Evolutionary conservation across 257 asterid genomes (phyloP), one percentile per base, ranked within the genome.

Genomic region (Solanum chilense): DNA sequence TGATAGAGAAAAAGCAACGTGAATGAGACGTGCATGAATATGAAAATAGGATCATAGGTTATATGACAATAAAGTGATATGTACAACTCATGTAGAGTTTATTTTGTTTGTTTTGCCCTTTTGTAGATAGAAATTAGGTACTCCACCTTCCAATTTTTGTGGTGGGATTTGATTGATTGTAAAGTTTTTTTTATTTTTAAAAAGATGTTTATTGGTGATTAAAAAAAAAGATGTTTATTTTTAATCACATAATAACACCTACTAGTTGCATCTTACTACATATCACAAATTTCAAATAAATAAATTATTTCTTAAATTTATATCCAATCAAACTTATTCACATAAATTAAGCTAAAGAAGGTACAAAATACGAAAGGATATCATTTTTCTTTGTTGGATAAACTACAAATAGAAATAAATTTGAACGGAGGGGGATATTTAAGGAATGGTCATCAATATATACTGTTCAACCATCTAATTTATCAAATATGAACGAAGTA

Each of bases 21-120:
- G 94, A 92, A 91, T 86, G 88, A 87, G 93, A 92, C 93, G 91
- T 94, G 95, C 95, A 94, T 91, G 93, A 87, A 86, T 47, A 86
- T 27, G 93, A 87, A 86, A 27, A 86, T 27, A 56, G 11, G n/a
- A 56, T 7, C n/a, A 58, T 58, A 58, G 66, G 25, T 56, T 20
- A 87, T 85, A 83, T 87, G 91, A 31, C 58, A 75, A 8, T 41
- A 49, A 78, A 44, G 31, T 42, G 56, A 44, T 68, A 62, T 84
- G 87, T 60, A 89, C 73, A 84, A 60, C 78, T 42, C 85, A 47
- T 47, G 68, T 47, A 80, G 18, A 47, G 20, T 47, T 80, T 16
- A 2, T 18, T 62, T 58, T 20, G 66, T 15, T 27, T 47, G 0
- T 29, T n/a, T 14, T 16, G 29, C 3, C 23, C 5, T 47, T 47